Base-by-base conservation (phyloP, 495 filamentous ascomycete genomes). In the Umbilicaria muhlenbergii region DNA sequence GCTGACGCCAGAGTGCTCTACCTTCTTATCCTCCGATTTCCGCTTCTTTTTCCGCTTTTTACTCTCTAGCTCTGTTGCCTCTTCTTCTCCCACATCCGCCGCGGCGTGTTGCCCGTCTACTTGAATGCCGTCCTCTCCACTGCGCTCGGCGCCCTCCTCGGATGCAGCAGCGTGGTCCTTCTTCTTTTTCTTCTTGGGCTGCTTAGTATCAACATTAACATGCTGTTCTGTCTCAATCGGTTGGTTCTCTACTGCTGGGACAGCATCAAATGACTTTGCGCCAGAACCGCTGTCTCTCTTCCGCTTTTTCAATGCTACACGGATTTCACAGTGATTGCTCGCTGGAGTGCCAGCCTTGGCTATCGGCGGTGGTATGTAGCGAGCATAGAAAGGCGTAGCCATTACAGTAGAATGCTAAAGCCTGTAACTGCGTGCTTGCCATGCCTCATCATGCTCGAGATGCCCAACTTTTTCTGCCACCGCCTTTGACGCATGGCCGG, bases 331-430 rank as follows among this genome's bases (percentile, higher is more conserved):
- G 5, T 11, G 8, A n/a, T 12, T 3, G 19, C 10, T 11, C 12
- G 11, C 21, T 18, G 0, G 1, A n/a, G 31, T 17, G 2, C 33
- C 6, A 31, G 0, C 34, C 13, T 36, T 31, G 6, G 39, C 5
- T 16, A 36, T 57, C 13, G 45, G 19, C 5, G 70, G 64, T 12
- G 71, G 71, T 14, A 68, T 51, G 44, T 69, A 75, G 14, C 70
- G 60, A 37, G 63, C 59, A 51, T 75, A 73, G 32, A 77, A 61
- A 18, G 52, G 52, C 13, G 55, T 58, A 41, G 64, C 41, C 62
- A 67, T 67, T 51, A 47, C 33, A 13, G 51, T 41, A 47, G 58
- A 62, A 55, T 38, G 52, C 24, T 28, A 6, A 10, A 21, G 19
- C 19, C 2, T 21, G 19, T 21, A 21, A 2, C 5, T 21, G 5